Conservation (phyloP, 176 grass and related monocot genomes). For the Echinochloa phyllopogon region DNA sequence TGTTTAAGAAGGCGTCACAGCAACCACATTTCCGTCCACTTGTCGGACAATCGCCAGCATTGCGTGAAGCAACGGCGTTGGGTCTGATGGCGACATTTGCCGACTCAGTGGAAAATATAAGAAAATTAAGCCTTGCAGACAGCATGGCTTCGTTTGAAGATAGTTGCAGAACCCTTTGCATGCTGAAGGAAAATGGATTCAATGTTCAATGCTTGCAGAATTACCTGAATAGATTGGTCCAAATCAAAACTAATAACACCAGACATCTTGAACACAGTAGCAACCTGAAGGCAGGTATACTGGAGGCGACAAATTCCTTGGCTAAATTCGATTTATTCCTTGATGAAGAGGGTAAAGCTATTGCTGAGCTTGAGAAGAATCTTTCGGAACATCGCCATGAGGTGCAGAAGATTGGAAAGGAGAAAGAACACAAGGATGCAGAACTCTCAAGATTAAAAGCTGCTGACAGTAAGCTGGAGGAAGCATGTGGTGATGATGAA, state of each 20-base stretch:
- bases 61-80: constrained; percentile 63
- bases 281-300: constrained; percentile 26
- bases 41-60: constrained; percentile 12
- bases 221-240: background rate
- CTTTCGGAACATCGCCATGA: too few relatives aligned
- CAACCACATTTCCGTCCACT: constrained; percentile 62
- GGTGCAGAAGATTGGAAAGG: too few relatives aligned
- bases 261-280: background rate
- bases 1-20: constrained; percentile 46
- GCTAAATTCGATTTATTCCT: constrained; percentile 19
- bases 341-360: constrained; percentile 3
- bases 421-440: too few relatives aligned
- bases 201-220: constrained; percentile 38
- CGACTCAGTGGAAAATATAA: constrained; percentile 27
- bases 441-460: too few relatives aligned
- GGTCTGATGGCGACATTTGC: constrained; percentile 53
- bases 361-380: too few relatives aligned
- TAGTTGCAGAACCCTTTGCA: constrained; percentile 23
- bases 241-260: background rate
- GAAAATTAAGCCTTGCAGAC: constrained; percentile 33
- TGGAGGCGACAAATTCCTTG: background rate
- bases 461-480: too few relatives aligned
- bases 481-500: too few relatives aligned
- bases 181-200: constrained; percentile 59
- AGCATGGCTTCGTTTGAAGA: constrained; percentile 30